Evolutionary conservation across 139 green algal genomes (phyloP).

Genomic region (Raphidocelis subcapitata): DNA sequence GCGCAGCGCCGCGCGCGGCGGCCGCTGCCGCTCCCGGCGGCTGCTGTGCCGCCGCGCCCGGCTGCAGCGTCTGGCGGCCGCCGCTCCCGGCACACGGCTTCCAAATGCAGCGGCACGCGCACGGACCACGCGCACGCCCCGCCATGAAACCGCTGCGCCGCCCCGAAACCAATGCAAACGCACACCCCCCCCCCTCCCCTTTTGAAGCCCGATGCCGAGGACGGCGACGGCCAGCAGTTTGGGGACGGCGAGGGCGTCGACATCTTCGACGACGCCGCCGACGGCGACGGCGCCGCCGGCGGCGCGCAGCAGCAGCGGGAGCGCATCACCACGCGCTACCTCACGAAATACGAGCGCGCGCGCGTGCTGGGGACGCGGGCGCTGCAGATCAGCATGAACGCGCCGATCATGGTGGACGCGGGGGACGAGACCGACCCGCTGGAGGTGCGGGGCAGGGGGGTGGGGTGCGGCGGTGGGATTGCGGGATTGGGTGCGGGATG

Average conservation of each 20-base stretch:
- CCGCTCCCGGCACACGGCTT: neutral
- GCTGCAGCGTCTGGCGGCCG: neutral
- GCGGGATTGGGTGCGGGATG: too few species aligned
- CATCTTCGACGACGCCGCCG: neutral
- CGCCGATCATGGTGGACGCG: slow-evolving; percentile 91
- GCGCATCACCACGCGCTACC: slow-evolving; percentile 92
- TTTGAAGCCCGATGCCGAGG: neutral
- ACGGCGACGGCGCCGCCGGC: neutral
- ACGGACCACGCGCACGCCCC: too few species aligned
- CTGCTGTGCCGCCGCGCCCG: too few species aligned
- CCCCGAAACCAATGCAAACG: neutral
- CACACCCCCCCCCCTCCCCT: neutral
- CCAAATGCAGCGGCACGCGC: neutral
- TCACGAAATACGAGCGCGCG: slow-evolving; percentile 98
- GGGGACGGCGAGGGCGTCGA: slow-evolving; percentile 7
- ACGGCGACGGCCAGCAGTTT: neutral
- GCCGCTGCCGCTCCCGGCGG: too few species aligned
- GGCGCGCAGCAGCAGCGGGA: slow-evolving; percentile 2
- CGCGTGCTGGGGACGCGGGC: slow-evolving; percentile 92
- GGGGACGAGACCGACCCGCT: slow-evolving; percentile 49
- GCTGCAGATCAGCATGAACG: slow-evolving; percentile 98
- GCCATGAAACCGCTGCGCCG: neutral
- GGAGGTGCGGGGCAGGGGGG: slow-evolving; percentile 26
- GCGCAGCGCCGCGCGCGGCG: too few species aligned
- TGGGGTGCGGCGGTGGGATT: neutral